phyloP scores from a whole-genome alignment of 2,329 filamentous ascomycete species.

The Fusarium ramigenum region DNA sequence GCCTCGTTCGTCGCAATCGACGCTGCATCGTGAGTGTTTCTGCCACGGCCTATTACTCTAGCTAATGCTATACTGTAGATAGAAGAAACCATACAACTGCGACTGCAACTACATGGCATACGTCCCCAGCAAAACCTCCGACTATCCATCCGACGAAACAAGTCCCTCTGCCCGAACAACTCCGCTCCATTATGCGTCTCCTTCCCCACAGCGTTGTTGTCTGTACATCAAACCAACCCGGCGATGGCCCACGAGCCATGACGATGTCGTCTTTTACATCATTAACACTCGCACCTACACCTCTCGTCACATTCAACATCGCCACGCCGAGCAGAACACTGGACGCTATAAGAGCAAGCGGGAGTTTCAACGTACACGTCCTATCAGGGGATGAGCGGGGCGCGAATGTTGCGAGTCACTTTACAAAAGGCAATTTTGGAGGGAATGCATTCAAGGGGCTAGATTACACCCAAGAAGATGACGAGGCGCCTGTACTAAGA shows the following conservation, averaged over 20 bases:
- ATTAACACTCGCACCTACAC: constrained; percentile 60
- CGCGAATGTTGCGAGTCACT: constrained; percentile 61
- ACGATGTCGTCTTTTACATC: constrained; percentile 70
- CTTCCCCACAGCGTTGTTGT: constrained; percentile 65
- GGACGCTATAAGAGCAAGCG: constrained; percentile 56
- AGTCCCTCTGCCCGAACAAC: constrained; percentile 54
- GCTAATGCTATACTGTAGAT: constrained; percentile 27
- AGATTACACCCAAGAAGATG: constrained; percentile 13
- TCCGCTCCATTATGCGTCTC: constrained; percentile 63
- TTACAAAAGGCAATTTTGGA: constrained; percentile 59
- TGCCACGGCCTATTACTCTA: not conserved
- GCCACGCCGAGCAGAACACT: constrained; percentile 65
- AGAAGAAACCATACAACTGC: constrained; percentile 30
- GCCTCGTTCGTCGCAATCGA: not conserved
- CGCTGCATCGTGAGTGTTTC: constrained; percentile 26
- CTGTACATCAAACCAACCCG: constrained; percentile 57
- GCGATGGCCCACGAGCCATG: constrained; percentile 57
- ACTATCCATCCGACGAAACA: constrained; percentile 48
- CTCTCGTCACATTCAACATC: constrained; percentile 67
- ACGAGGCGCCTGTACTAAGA: constrained; percentile 54
- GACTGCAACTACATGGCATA: constrained; percentile 42
- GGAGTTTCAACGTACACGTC: constrained; percentile 65
- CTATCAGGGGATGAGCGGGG: constrained; percentile 59
- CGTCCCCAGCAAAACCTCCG: constrained; percentile 45
- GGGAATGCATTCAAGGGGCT: constrained; percentile 50